These are phyloP conservation scores for Mycena epipterygia DNA, from an alignment of 768 basidiomycete genomes.

Conservation along the genomic window DNA sequence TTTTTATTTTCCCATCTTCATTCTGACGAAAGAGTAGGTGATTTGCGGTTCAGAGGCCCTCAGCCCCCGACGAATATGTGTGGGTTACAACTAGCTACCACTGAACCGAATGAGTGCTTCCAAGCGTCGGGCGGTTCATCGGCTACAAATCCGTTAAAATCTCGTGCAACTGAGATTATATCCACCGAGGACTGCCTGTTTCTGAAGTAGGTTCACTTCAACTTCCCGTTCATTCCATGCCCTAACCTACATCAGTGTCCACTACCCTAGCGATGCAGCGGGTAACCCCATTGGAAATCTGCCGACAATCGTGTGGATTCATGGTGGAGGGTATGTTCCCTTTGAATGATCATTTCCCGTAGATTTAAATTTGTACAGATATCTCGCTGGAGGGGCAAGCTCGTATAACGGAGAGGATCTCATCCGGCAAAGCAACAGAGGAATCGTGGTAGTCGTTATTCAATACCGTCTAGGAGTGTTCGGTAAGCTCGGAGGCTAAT, in stretches of 20 bases:
- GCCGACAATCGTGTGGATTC: constrained; percentile 60
- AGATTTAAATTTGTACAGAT: constrained; percentile 45
- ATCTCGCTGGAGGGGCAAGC: constrained; percentile 45
- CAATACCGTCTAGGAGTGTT: constrained; percentile 60
- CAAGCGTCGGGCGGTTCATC: constrained; percentile 44
- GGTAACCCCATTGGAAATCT: constrained; percentile 39
- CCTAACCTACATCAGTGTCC: constrained; percentile 44
- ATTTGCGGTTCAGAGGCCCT: constrained; percentile 53
- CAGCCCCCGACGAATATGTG: constrained; percentile 41
- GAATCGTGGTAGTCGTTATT: constrained; percentile 53
- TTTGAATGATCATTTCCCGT: neutral
- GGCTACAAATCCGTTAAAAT: constrained; percentile 48
- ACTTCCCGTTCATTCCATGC: too few relatives aligned
- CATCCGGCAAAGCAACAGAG: constrained; percentile 49
- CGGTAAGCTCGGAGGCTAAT: neutral
- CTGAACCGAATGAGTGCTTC: constrained; percentile 48
- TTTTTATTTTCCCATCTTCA: neutral
- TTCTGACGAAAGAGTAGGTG: constrained; percentile 49
- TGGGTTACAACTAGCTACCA: constrained; percentile 49
- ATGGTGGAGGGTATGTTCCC: constrained; percentile 48
- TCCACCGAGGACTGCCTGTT: constrained; percentile 56
- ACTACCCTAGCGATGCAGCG: constrained; percentile 47
- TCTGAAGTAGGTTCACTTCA: neutral
- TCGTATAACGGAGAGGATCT: constrained; percentile 50
- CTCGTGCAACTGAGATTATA: neutral